phyloP scores from a whole-genome alignment of 306 rosid species.

The Gastrolobium bilobum region DNA sequence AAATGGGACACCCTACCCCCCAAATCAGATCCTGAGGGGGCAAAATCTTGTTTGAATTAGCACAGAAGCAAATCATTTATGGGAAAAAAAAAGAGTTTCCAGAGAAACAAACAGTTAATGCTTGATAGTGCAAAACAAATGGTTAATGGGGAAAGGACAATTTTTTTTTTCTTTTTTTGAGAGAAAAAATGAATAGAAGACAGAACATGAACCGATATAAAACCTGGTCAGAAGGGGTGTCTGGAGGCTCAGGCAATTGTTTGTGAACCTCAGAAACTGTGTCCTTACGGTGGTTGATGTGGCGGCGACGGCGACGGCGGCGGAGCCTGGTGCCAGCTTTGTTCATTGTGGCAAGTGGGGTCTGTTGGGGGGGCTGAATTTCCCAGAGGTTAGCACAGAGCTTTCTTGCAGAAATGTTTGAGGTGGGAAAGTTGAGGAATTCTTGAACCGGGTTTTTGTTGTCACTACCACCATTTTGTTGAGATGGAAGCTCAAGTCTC shows the following conservation, averaged over 20 bases:
- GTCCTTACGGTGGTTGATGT: slow-evolving; percentile 34
- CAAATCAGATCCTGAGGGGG: slow-evolving; percentile 41
- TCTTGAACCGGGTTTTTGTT: slow-evolving; percentile 44
- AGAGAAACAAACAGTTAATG: not conserved
- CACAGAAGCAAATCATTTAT: slow-evolving; percentile 32
- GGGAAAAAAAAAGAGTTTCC: not conserved
- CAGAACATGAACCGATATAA: not conserved
- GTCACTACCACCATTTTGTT: slow-evolving; percentile 16
- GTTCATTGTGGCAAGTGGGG: slow-evolving; percentile 59
- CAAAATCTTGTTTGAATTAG: slow-evolving; percentile 17
- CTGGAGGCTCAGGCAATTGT: slow-evolving; percentile 47
- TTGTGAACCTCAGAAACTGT: slow-evolving; percentile 42
- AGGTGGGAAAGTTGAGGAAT: slow-evolving; percentile 54
- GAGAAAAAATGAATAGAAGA: not conserved
- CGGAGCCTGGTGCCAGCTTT: slow-evolving; percentile 44
- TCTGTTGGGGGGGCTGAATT: slow-evolving; percentile 58
- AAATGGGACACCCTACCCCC: slow-evolving; percentile 38
- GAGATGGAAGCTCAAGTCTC: slow-evolving; percentile 68
- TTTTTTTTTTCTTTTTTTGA: not conserved
- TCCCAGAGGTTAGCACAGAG: slow-evolving; percentile 85
- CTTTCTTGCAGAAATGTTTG: slow-evolving; percentile 74
- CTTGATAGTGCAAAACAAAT: slow-evolving; percentile 21
- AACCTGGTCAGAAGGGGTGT: slow-evolving; percentile 60
- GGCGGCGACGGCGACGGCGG: slow-evolving; percentile 53
- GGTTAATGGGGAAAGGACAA: not conserved